A percentile compares a stretch with the other conserved stretches of the same genome.
phyloP scores from a whole-genome alignment of 2,329 filamentous ascomycete genomes.

The Ploettnerulaceae sp. region DNA sequence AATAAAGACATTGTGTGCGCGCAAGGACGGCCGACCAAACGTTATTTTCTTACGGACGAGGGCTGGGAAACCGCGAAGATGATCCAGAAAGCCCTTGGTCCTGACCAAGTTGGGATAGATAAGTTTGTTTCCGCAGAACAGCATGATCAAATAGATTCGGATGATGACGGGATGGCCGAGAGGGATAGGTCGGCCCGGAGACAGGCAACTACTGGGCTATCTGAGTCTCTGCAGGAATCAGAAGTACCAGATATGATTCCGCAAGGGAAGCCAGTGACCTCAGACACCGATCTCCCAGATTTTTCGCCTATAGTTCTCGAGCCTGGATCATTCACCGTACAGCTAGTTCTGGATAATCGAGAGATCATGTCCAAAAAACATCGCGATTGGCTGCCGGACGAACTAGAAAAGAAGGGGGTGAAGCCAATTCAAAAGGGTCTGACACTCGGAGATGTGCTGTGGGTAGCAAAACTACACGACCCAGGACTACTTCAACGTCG shows the following conservation, averaged over 20 bases:
- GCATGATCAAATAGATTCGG: neutral
- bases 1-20: constrained; percentile 71
- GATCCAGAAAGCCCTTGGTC: constrained; percentile 47
- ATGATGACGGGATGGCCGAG: constrained; percentile 10
- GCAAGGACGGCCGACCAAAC: constrained; percentile 60
- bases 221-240: constrained; percentile 4
- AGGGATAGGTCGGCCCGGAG: constrained; percentile 12
- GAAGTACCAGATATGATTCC: constrained; percentile 23
- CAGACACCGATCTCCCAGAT: constrained; percentile 28
- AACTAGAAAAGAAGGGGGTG: constrained; percentile 62
- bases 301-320: constrained; percentile 57
- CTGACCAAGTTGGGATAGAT: constrained; percentile 17
- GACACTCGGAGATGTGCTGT: constrained; percentile 70
- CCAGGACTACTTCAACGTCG: constrained; percentile 48
- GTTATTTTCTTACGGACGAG: constrained; percentile 69
- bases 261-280: constrained; percentile 22
- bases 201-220: neutral
- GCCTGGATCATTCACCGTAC: constrained; percentile 64
- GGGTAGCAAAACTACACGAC: constrained; percentile 70
- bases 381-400: constrained; percentile 70
- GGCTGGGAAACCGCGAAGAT: constrained; percentile 69
- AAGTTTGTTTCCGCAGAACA: constrained; percentile 11
- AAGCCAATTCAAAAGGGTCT: constrained; percentile 62
- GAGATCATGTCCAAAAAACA: constrained; percentile 70
- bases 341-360: constrained; percentile 68